Evolutionary conservation across 306 rosid species (phyloP).

Genomic region (Calophaca sinica): DNA sequence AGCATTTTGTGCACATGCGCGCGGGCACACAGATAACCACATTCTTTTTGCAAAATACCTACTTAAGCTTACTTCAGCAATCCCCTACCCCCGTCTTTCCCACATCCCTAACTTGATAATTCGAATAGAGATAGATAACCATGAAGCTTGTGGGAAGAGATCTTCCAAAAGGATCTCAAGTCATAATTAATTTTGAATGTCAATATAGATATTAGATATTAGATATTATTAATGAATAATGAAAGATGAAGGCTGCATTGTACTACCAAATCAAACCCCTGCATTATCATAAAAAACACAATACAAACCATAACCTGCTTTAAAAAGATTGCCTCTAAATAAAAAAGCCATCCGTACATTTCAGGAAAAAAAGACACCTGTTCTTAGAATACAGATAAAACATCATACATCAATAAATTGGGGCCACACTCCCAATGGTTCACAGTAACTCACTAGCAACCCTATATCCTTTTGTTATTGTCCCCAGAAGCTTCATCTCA

Average conservation of each 20-base stretch:
- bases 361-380: neutral
- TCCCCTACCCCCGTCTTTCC: conserved; percentile 14
- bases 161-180: conserved; percentile 1
- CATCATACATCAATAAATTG: neutral
- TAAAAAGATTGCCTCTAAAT: neutral
- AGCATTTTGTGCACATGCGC: neutral
- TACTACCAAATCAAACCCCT: too few species aligned
- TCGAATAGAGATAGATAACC: neutral
- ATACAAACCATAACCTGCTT: neutral
- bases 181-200: too few species aligned
- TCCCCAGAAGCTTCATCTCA: conserved; percentile 8
- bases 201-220: too few species aligned
- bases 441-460: neutral
- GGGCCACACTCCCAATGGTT: conserved; percentile 11
- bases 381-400: conserved; percentile 5
- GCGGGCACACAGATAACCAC: neutral
- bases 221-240: too few species aligned
- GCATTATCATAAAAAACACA: neutral
- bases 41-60: neutral
- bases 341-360: neutral
- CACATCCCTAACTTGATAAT: neutral
- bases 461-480: conserved; percentile 12
- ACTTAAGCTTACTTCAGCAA: conserved; percentile 6
- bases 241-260: too few species aligned
- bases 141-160: neutral